These are phyloP conservation scores for Chionographis japonica DNA, from an alignment of 106 monocot genomes.

Conservation along the genomic window DNA sequence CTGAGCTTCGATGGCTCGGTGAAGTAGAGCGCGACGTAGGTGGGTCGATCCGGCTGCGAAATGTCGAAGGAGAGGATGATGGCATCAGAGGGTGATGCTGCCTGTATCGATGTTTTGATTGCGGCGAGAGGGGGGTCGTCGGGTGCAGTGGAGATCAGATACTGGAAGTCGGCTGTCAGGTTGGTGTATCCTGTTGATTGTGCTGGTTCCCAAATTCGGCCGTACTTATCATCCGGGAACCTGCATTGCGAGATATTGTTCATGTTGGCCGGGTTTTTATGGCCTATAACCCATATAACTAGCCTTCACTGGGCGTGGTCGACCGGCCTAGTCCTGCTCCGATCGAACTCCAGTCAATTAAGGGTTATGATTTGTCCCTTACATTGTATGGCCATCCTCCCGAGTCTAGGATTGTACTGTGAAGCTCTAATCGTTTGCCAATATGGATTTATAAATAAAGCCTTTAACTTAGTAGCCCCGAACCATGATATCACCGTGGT, in stretches of 20 bases:
- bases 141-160: background rate
- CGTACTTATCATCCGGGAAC: slow-evolving; percentile 8
- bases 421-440: too few relatives aligned
- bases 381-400: too few relatives aligned
- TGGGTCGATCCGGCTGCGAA: background rate
- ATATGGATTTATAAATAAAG: too few relatives aligned
- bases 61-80: background rate
- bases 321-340: too few relatives aligned
- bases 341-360: too few relatives aligned
- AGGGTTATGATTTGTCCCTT: too few relatives aligned
- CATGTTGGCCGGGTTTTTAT: too few relatives aligned
- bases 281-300: too few relatives aligned
- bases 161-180: background rate
- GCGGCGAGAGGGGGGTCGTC: background rate
- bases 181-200: background rate
- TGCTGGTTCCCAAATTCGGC: slow-evolving; percentile 1
- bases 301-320: too few relatives aligned
- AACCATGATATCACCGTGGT: too few relatives aligned
- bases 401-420: too few relatives aligned
- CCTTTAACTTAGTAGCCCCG: too few relatives aligned
- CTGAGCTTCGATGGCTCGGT: background rate
- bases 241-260: background rate
- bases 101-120: slow-evolving; percentile 8
- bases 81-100: background rate
- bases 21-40: slow-evolving; percentile 6